Percentiles rank a stretch among this genome's conserved stretches.
phyloP scores from a whole-genome alignment of 768 basidiomycete genomes.

The Suillus plorans region DNA sequence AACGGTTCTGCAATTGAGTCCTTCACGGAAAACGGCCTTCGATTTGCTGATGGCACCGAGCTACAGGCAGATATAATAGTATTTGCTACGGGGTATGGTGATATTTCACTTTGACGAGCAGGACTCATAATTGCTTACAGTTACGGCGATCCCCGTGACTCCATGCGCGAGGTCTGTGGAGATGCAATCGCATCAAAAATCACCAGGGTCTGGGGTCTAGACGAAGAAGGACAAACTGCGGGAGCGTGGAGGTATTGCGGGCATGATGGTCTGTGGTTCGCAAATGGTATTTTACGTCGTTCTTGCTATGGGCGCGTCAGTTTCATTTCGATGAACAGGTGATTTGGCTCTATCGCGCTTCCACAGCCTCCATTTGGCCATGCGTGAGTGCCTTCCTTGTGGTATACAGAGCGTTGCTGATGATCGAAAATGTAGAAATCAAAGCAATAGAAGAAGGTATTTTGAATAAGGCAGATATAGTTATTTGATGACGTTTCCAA shows the following conservation, averaged over 20 bases:
- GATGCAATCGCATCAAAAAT: constrained; percentile 45
- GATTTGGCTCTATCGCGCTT: constrained; percentile 25
- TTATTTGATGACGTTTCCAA: background rate
- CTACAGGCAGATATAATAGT: constrained; percentile 33
- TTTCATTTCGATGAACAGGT: constrained; percentile 13
- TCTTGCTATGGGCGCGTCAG: background rate
- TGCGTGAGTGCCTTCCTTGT: constrained; percentile 25
- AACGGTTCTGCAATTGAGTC: constrained; percentile 34
- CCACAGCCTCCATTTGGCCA: constrained; percentile 29
- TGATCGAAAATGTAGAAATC: constrained; percentile 19
- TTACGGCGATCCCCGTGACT: constrained; percentile 44
- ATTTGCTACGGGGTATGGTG: constrained; percentile 29
- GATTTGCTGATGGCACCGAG: constrained; percentile 29
- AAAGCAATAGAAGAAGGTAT: constrained; percentile 31
- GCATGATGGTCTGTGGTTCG: constrained; percentile 36
- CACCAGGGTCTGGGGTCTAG: constrained; percentile 58
- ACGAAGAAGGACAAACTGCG: constrained; percentile 60
- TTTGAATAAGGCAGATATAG: constrained; percentile 5
- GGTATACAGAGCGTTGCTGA: background rate
- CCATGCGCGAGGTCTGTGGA: constrained; percentile 45
- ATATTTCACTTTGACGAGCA: background rate
- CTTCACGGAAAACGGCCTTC: constrained; percentile 31
- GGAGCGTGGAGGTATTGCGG: constrained; percentile 35
- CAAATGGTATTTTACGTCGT: constrained; percentile 15
- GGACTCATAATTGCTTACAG: constrained; percentile 26